These are phyloP conservation scores for Lepiota subincarnata DNA, from an alignment of 768 basidiomycete genomes.

Conservation along the genomic window DNA sequence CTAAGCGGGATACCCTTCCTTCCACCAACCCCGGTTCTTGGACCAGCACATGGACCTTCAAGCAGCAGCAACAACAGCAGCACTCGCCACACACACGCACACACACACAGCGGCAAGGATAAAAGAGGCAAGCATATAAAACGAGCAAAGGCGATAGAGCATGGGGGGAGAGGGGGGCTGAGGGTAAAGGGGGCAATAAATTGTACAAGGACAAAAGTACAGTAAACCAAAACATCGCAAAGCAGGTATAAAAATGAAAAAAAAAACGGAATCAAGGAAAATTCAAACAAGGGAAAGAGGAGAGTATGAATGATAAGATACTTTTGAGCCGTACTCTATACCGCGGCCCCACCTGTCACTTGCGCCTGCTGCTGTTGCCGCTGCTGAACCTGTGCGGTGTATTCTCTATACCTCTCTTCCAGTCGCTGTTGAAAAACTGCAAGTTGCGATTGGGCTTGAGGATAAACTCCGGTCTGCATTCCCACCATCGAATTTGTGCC, in stretches of 20 bases:
- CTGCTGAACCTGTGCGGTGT: conserved; percentile 1
- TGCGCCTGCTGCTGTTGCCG: conserved; percentile 15
- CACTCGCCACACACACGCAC: background rate
- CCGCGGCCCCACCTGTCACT: conserved; percentile 8
- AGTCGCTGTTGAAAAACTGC: conserved; percentile 6
- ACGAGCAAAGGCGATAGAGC: background rate
- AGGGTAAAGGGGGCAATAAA: background rate
- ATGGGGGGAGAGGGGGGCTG: background rate
- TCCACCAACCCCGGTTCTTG: background rate
- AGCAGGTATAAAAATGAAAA: background rate
- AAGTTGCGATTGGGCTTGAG: conserved; percentile 3
- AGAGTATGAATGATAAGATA: conserved; percentile 8
- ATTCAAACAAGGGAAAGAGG: conserved; percentile 1
- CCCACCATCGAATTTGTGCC: conserved; percentile 5
- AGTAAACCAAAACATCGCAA: background rate
- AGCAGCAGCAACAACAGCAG: background rate
- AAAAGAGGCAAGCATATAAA: background rate
- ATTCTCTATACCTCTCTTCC: conserved; percentile 7
- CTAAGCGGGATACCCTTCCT: background rate
- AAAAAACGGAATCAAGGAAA: background rate
- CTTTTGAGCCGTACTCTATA: conserved; percentile 7
- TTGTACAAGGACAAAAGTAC: conserved; percentile 4
- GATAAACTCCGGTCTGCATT: conserved; percentile 2
- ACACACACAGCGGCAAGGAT: background rate
- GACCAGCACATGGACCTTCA: background rate